Percentiles rank a stretch among this genome's conserved stretches.
Evolutionary conservation across 352 stramenopile genomes (phyloP).

Genomic region (Hyaloperonospora brassicae): DNA sequence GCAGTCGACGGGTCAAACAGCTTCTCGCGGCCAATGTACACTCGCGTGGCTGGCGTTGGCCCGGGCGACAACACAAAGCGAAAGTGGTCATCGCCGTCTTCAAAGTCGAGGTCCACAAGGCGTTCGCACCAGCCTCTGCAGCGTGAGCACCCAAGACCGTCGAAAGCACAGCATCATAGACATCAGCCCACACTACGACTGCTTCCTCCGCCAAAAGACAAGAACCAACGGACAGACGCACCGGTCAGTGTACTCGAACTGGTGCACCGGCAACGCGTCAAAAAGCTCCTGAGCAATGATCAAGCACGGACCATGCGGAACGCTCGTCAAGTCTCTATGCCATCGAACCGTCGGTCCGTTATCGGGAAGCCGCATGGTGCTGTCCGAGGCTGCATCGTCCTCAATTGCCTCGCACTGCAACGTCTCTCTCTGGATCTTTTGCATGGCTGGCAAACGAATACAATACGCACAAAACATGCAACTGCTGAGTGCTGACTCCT

Average conservation of each 20-base stretch:
- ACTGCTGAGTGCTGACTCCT: neutral
- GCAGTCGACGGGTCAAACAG: conserved; percentile 52
- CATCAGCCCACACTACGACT: neutral
- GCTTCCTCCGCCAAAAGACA: neutral
- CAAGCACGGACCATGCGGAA: conserved; percentile 74
- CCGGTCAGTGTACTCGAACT: conserved; percentile 91
- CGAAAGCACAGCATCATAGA: conserved; percentile 3
- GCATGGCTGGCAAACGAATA: conserved; percentile 41
- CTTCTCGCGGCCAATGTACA: conserved; percentile 81
- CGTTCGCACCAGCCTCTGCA: conserved; percentile 89
- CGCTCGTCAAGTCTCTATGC: conserved; percentile 81
- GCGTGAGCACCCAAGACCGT: neutral
- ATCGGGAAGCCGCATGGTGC: conserved; percentile 45
- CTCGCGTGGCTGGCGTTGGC: conserved; percentile 84
- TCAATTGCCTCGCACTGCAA: conserved; percentile 47
- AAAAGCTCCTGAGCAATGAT: conserved; percentile 93
- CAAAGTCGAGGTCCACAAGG: conserved; percentile 87
- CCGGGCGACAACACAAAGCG: conserved; percentile 90
- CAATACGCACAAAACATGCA: conserved; percentile 4
- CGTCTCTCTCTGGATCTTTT: conserved; percentile 85
- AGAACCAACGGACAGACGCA: conserved; percentile 18
- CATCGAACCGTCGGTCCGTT: conserved; percentile 59
- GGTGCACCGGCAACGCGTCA: conserved; percentile 91
- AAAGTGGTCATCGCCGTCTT: conserved; percentile 81
- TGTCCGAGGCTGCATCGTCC: conserved; percentile 19